These are phyloP conservation scores for Aspergillus kassunensis DNA, from an alignment of 495 filamentous ascomycete species.

Conservation along the genomic window DNA sequence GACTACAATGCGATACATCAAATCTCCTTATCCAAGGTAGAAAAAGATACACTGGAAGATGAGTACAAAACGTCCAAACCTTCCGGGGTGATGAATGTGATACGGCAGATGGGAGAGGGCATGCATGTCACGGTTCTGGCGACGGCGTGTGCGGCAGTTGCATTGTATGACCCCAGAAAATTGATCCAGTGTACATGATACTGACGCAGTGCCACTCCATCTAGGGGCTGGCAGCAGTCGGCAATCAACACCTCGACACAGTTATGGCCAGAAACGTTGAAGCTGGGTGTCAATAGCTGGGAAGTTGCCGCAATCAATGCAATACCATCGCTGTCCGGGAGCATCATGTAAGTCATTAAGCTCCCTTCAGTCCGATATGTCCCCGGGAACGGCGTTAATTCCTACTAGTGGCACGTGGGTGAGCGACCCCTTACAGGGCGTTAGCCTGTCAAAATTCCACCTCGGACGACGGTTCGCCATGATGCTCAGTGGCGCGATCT, in stretches of 20 bases:
- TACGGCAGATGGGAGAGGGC: background rate
- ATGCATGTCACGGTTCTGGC: background rate
- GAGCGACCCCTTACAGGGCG: background rate
- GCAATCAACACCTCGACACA: background rate
- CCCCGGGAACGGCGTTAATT: no score
- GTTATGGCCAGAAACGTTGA: background rate
- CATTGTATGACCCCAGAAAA: background rate
- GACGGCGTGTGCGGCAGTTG: background rate
- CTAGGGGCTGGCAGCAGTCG: background rate
- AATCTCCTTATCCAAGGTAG: background rate
- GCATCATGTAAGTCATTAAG: background rate
- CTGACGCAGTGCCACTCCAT: background rate
- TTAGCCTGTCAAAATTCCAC: background rate
- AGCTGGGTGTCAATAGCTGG: background rate
- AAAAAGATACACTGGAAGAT: background rate
- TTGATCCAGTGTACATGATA: background rate
- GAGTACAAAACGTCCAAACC: background rate
- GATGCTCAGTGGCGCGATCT: background rate
- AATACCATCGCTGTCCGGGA: background rate
- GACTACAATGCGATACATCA: background rate
- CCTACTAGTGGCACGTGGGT: background rate
- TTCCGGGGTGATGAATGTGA: background rate
- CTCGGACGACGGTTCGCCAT: background rate
- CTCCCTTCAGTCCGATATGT: no score
- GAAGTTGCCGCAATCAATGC: background rate